Conservation (phyloP, 441 rosid genomes). For the Oxalis stricta region DNA sequence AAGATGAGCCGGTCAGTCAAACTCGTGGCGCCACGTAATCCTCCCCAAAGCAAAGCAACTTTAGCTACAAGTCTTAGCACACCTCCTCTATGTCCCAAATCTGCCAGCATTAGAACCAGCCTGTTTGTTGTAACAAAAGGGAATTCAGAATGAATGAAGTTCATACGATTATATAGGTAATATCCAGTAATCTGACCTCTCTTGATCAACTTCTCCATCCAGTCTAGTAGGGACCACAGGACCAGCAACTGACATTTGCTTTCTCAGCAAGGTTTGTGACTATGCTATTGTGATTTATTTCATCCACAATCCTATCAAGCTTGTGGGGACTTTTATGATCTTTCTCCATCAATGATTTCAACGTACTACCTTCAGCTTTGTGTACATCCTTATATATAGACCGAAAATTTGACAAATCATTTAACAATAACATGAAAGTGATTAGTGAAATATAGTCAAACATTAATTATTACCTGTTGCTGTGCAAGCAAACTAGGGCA, state of each 20-base stretch:
- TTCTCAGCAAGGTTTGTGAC: conserved; percentile 91
- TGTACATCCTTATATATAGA: too few species aligned
- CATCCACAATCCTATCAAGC: conserved; percentile 25
- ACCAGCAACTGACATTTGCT: conserved; percentile 89
- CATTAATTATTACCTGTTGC: conserved; percentile 46
- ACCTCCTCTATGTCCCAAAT: conserved; percentile 94
- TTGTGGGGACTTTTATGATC: too few species aligned
- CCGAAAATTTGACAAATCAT: background rate
- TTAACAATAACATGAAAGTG: background rate
- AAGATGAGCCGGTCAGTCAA: conserved; percentile 71
- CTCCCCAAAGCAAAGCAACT: conserved; percentile 98
- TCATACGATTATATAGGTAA: conserved; percentile 1
- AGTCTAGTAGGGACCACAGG: conserved; percentile 93
- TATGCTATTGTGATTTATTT: conserved; percentile 25
- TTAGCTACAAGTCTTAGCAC: conserved; percentile 74
- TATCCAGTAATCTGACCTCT: conserved; percentile 47
- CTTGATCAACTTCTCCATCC: conserved; percentile 96
- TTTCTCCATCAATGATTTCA: conserved; percentile 24
- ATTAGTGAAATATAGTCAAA: conserved; percentile 2
- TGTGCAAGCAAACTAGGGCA: conserved; percentile 73
- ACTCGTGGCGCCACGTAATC: conserved; percentile 94
- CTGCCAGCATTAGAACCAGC: conserved; percentile 78
- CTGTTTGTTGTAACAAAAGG: too few species aligned
- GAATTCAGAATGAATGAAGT: background rate
- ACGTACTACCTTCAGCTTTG: conserved; percentile 23